phyloP scores from a whole-genome alignment of 345 rosid genomes.

The Turnera subulata region DNA sequence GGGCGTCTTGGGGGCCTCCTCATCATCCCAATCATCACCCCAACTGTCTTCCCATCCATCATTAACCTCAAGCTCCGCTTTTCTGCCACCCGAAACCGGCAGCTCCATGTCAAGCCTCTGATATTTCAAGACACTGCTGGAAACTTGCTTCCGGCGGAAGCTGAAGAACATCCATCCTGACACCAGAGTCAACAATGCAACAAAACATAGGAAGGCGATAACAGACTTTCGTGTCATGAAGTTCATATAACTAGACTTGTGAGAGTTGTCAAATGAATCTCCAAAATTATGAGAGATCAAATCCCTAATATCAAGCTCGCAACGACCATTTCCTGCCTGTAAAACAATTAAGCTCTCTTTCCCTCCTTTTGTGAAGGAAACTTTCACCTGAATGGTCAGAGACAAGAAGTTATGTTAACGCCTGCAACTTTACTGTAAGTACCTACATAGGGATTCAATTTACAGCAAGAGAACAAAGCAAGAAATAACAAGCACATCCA shows the following conservation, averaged over 20 bases:
- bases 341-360: slow-evolving; percentile 37
- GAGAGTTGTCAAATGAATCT: slow-evolving; percentile 22
- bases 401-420: neutral
- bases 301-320: slow-evolving; percentile 61
- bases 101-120: slow-evolving; percentile 62
- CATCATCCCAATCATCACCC: slow-evolving; percentile 80
- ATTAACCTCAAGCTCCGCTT: slow-evolving; percentile 27
- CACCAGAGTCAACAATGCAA: slow-evolving; percentile 37
- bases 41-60: slow-evolving; percentile 79
- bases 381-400: slow-evolving; percentile 46
- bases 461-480: neutral
- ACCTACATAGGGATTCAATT: neutral
- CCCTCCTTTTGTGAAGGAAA: slow-evolving; percentile 35
- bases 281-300: slow-evolving; percentile 34
- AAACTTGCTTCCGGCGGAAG: slow-evolving; percentile 29
- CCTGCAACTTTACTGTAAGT: neutral
- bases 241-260: slow-evolving; percentile 25
- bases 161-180: slow-evolving; percentile 42
- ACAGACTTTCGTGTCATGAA: slow-evolving; percentile 32
- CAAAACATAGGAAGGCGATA: slow-evolving; percentile 28
- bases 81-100: slow-evolving; percentile 35
- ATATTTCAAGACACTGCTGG: slow-evolving; percentile 34
- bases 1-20: slow-evolving; percentile 65
- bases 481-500: neutral
- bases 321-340: slow-evolving; percentile 40